Evolutionary conservation across 495 filamentous ascomycete genomes (phyloP), one percentile per base, ranked within the genome.

Genomic region (Penicillium lagena): DNA sequence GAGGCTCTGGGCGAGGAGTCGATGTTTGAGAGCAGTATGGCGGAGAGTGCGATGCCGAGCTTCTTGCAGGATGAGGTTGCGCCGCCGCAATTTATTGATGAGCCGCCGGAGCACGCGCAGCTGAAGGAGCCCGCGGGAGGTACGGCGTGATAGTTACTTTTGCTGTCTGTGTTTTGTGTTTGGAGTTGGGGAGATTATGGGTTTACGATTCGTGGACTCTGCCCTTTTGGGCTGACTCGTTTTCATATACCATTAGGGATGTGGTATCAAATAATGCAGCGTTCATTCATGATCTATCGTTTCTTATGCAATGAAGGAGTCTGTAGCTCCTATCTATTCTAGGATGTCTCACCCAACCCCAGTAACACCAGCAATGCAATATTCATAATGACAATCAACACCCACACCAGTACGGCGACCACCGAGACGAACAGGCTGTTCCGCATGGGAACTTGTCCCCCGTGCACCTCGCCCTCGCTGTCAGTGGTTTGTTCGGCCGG

Each of bases 1-100:
- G 93, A 99, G 71, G 88, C 90, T 27, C 69, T 99, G 15, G 90
- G 91, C 7, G 87, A 90, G 49, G 93, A 99, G 68, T 81, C 85
- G 11, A 85, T 96, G 70, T 73, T 90, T 45, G 78, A 81, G 48
- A 68, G 77, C 36, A 70, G 68, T 31, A 73, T 79, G 42, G 76
- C 72, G 12, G 77, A 79, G 39, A 73, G 72, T 13, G 79, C 79
- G 15, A 70, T 91, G 50, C 94, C 94, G 8, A 83, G 83, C 48
- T 97, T 93, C 68, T 77, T 98, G 75, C 76, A 87, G 60, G 90
- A 95, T 57, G 90, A 90, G 51, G 73, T 78, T 33, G 70, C 62
- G 58, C 79, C 85, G 28, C 93, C 93, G 27, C 80, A 87, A 37
- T 98, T 97, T 66, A 84, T 98, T 51, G 91, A 90, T 67, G 83